Evolutionary conservation across 305 asterid genomes (phyloP), one percentile per base, ranked within the genome.

Genomic region (Solanum hybrid): DNA sequence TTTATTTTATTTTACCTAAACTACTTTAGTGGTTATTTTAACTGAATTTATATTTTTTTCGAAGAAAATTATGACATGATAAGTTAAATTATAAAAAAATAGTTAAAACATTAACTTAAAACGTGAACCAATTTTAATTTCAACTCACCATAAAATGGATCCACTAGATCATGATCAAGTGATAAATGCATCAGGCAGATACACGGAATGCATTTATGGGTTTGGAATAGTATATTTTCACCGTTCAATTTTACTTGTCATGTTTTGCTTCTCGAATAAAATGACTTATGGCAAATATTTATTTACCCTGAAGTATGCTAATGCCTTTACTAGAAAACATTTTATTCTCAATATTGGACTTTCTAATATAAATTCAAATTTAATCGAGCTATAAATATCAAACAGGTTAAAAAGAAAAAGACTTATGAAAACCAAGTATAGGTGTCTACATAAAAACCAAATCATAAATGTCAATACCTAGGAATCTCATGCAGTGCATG

Each of bases 401-500:
- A 0, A 42, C 6, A 13, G 13, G 13, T 38, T 38, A 12, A 42
- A 42, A 0, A 42, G 6, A 6, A 6, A 56, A 56, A 17, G 4
- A 56, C 69, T 17, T 56, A 6, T 5, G 22, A 51, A 51, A 51
- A 51, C n/a, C 9, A 51, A 17, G 15, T 15, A 5, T 51, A 51
- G 66, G 15, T 56, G 4, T 17, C 69, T 56, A 1, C 69, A 56
- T 56, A 56, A 56, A 17, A 6, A 56, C 69, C 69, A 56, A 15
- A 56, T 56, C 72, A 82, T 82, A 82, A 82, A 82, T 82, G 73
- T 10, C 40, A 29, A 29, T 45, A 82, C 87, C 73, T 45, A 82
- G 87, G 87, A 82, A 82, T 82, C 87, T 17, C 87, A 82, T 82
- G 87, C 73, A 82, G 11, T 82, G 87, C 87, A 82, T 82, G 87